A percentile compares a stretch with the other conserved stretches of the same genome.
Evolutionary conservation across 129 eudicot genomes (phyloP).

Genomic region (Flaveria bidentis): DNA sequence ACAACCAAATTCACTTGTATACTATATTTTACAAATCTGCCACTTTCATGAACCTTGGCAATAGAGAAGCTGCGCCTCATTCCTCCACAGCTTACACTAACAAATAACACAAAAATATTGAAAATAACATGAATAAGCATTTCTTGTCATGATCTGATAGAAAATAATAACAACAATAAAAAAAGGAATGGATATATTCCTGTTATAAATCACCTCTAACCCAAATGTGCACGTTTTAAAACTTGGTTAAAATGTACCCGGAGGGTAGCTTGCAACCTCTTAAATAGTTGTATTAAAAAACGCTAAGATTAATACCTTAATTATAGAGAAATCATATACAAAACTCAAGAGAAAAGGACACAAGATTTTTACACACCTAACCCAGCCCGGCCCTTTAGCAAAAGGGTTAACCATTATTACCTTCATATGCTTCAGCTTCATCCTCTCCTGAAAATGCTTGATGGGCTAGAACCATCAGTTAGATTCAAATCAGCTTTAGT

Average conservation of each 20-base stretch:
- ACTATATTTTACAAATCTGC: slow-evolving; percentile 23
- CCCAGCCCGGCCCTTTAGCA: background rate
- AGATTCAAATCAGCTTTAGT: slow-evolving; percentile 68
- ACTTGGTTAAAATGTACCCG: background rate
- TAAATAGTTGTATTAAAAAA: background rate
- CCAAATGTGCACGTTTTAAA: background rate
- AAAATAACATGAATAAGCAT: background rate
- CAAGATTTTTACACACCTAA: background rate
- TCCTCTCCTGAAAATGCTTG: slow-evolving; percentile 88
- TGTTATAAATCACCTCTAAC: background rate
- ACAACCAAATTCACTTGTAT: slow-evolving; percentile 30
- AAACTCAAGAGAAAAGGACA: background rate
- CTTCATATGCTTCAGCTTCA: slow-evolving; percentile 55
- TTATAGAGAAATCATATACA: background rate
- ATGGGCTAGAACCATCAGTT: slow-evolving; percentile 78
- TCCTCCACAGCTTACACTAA: slow-evolving; percentile 58
- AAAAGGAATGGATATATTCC: background rate
- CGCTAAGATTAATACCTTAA: background rate
- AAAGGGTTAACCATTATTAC: slow-evolving; percentile 24
- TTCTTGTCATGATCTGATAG: background rate
- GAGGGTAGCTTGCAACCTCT: background rate
- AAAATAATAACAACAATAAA: background rate
- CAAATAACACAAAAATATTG: slow-evolving; percentile 28
- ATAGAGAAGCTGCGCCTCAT: slow-evolving; percentile 36
- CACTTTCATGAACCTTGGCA: slow-evolving; percentile 26